Evolutionary conservation across 1,139 yeast genomes (phyloP).

Genomic region (Geotrichum candidum): DNA sequence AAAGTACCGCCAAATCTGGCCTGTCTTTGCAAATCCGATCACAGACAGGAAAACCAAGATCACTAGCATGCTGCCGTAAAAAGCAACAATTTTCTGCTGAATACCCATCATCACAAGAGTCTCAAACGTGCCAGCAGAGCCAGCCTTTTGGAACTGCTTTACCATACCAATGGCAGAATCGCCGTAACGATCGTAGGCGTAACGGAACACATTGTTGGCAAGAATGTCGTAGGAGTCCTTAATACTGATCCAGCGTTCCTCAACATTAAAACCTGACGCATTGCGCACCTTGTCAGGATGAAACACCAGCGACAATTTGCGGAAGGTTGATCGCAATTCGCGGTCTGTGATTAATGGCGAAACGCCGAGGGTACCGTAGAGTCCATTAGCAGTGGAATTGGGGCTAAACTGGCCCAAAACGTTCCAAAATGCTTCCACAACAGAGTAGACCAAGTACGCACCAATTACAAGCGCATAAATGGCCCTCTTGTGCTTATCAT

Average conservation of each 20-base stretch:
- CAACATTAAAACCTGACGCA: conserved; percentile 10
- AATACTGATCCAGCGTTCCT: conserved; percentile 26
- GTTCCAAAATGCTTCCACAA: conserved; percentile 18
- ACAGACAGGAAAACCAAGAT: conserved; percentile 22
- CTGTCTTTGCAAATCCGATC: conserved; percentile 23
- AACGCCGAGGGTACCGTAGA: conserved; percentile 24
- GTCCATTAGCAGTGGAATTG: conserved; percentile 4
- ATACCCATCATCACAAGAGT: conserved; percentile 20
- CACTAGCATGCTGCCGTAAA: conserved; percentile 23
- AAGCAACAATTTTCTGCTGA: conserved; percentile 18
- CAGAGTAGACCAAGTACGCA: conserved; percentile 12
- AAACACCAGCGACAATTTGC: conserved; percentile 26
- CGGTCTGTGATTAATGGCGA: conserved; percentile 17
- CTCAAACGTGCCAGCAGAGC: conserved; percentile 9
- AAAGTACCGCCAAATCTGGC: conserved; percentile 28
- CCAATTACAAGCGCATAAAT: conserved; percentile 10
- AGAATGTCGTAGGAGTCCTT: conserved; percentile 31
- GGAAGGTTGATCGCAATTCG: conserved; percentile 23
- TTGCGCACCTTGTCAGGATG: conserved; percentile 35
- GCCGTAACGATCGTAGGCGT: conserved; percentile 36
- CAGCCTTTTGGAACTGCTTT: conserved; percentile 6
- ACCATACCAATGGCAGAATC: conserved; percentile 14
- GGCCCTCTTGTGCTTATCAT: conserved; percentile 9
- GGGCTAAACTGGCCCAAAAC: conserved; percentile 12
- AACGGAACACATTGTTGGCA: conserved; percentile 25